phyloP scores from a whole-genome alignment of 2,329 filamentous ascomycete genomes.

The Graphilbum ipis-grandicollis region DNA sequence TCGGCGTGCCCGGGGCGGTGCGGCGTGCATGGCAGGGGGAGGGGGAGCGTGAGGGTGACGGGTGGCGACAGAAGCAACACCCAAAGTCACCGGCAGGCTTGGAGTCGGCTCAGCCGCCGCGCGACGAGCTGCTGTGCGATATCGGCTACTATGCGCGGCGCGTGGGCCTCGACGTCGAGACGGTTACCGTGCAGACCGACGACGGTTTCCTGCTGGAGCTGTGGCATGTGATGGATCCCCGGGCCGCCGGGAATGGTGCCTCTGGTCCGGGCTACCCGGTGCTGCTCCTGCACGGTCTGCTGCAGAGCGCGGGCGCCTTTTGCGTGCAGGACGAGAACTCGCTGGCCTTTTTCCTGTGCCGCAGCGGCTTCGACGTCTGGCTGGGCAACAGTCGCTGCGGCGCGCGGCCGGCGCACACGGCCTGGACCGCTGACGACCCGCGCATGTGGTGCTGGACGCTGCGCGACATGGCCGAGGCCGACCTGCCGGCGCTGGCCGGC shows the following conservation, averaged over 20 bases:
- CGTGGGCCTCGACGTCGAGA: conserved; percentile 74
- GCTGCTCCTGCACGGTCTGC: conserved; percentile 69
- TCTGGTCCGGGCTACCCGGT: conserved; percentile 47
- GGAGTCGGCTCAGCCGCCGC: no score
- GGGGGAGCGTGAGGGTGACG: neutral
- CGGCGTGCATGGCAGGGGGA: conserved; percentile 41
- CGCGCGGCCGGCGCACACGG: conserved; percentile 57
- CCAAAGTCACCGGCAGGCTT: no score
- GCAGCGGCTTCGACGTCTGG: conserved; percentile 89
- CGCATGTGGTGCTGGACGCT: conserved; percentile 98
- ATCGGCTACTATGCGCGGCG: conserved; percentile 72
- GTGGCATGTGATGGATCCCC: conserved; percentile 79
- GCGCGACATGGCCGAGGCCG: conserved; percentile 79
- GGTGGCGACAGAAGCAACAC: no score
- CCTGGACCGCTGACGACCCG: conserved; percentile 57
- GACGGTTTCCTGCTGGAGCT: conserved; percentile 82
- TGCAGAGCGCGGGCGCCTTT: conserved; percentile 78
- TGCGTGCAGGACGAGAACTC: conserved; percentile 82
- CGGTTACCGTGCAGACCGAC: conserved; percentile 74
- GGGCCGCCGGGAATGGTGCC: no score
- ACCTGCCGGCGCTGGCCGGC: conserved; percentile 65
- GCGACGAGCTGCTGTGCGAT: conserved; percentile 63
- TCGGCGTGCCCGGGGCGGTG: conserved; percentile 38
- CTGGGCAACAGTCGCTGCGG: conserved; percentile 87
- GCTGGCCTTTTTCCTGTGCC: conserved; percentile 81